Conservation (phyloP, 768 basidiomycete species). For the Rhizopogon vulgaris region DNA sequence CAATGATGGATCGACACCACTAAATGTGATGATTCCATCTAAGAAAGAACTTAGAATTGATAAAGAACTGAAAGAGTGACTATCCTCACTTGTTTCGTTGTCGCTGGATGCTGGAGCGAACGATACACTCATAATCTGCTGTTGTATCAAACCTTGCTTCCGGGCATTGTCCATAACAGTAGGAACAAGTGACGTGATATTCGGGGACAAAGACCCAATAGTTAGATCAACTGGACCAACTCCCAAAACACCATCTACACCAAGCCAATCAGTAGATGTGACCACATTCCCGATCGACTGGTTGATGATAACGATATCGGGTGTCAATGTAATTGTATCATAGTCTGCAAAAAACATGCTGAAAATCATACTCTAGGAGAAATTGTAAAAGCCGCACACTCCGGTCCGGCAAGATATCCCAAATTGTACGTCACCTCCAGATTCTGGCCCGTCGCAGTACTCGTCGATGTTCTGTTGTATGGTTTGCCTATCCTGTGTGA, state of each 20-base stretch:
- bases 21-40: not conserved
- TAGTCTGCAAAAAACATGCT: not conserved
- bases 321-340: not conserved
- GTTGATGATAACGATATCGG: not conserved
- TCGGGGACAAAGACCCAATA: not conserved
- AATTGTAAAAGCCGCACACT: conserved; percentile 12
- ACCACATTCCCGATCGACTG: not conserved
- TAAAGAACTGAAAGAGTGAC: not conserved
- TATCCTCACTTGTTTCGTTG: not conserved
- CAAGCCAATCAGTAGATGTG: not conserved
- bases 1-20: not conserved
- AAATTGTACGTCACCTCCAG: not conserved
- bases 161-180: not conserved
- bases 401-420: conserved; percentile 23
- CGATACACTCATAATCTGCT: not conserved
- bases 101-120: not conserved
- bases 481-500: not conserved
- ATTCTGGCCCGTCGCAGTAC: conserved; percentile 8
- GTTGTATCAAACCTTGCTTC: not conserved
- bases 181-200: not conserved
- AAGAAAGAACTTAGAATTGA: not conserved
- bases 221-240: not conserved
- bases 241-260: not conserved
- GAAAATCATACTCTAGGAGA: not conserved
- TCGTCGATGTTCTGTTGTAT: conserved; percentile 8